Evolutionary conservation across 1,284 basidiomycete genomes (phyloP).

Genomic region (Microbotryum intermedium): DNA sequence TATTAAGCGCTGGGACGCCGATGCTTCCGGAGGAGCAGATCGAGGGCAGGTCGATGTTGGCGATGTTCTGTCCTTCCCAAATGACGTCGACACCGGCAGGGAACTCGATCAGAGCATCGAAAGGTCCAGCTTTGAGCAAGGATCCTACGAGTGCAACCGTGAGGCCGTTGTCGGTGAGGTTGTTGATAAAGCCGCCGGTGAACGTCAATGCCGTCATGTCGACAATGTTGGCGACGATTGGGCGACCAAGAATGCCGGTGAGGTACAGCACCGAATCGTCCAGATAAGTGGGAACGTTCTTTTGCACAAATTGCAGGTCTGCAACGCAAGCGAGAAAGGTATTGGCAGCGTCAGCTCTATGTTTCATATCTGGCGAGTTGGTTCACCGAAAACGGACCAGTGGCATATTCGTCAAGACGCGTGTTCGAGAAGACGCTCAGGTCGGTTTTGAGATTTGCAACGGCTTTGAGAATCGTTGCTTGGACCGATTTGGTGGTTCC

Average conservation of each 20-base stretch:
- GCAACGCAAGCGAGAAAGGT: background rate
- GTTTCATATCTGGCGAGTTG: too few relatives aligned
- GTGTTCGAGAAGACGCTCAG: conserved; percentile 40
- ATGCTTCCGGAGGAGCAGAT: conserved; percentile 61
- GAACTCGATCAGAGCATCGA: conserved; percentile 45
- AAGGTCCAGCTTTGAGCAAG: conserved; percentile 51
- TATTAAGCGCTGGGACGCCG: conserved; percentile 57
- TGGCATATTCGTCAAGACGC: conserved; percentile 45
- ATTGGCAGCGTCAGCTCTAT: too few relatives aligned
- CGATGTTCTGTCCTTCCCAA: conserved; percentile 60
- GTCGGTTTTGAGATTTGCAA: conserved; percentile 54
- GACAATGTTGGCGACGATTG: conserved; percentile 60
- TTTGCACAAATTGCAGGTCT: conserved; percentile 53
- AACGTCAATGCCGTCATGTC: conserved; percentile 53
- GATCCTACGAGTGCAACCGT: conserved; percentile 18
- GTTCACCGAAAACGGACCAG: conserved; percentile 6
- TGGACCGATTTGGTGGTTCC: conserved; percentile 45
- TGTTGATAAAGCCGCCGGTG: conserved; percentile 56
- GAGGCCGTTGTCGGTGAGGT: conserved; percentile 51
- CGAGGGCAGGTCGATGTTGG: conserved; percentile 54
- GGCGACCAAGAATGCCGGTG: conserved; percentile 57
- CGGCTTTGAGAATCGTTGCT: conserved; percentile 53
- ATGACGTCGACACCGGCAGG: conserved; percentile 46
- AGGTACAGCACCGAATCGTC: conserved; percentile 59
- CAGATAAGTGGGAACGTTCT: conserved; percentile 54